These are phyloP conservation scores for Colletotrichum lupini DNA, from an alignment of 2,329 filamentous ascomycete species.

Conservation along the genomic window DNA sequence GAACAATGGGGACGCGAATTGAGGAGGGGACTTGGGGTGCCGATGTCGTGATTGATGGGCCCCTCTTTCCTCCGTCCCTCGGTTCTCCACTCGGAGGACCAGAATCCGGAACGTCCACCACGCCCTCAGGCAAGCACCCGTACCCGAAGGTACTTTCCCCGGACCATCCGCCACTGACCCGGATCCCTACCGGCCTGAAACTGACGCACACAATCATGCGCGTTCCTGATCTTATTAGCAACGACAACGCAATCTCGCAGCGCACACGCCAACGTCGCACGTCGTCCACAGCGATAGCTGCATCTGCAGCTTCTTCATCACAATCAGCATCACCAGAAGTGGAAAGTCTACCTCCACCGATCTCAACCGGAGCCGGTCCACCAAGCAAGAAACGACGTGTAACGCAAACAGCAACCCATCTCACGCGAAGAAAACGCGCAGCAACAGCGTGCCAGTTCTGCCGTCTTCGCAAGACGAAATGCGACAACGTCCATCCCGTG, in stretches of 20 bases:
- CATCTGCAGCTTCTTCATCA: not conserved
- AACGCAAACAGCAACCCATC: not conserved
- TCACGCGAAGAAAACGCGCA: constrained; percentile 19
- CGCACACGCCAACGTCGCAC: not conserved
- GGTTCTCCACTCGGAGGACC: not conserved
- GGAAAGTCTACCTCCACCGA: no score
- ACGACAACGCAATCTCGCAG: not conserved
- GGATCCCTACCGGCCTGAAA: not conserved
- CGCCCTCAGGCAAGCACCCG: not conserved
- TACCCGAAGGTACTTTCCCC: not conserved
- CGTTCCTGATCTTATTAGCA: constrained; percentile 16
- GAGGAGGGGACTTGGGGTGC: not conserved
- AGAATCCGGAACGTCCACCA: not conserved
- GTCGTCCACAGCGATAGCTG: not conserved
- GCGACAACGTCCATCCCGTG: constrained; percentile 31
- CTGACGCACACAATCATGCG: constrained; percentile 9
- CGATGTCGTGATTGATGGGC: not conserved
- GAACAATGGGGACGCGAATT: not conserved
- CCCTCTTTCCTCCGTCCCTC: not conserved
- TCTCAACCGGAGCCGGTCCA: not conserved
- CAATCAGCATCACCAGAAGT: no score
- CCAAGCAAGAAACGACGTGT: no score
- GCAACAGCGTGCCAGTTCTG: constrained; percentile 27
- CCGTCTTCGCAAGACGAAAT: constrained; percentile 30
- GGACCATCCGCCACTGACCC: not conserved